Base-by-base conservation (phyloP, 2,329 filamentous ascomycete species). In the Colletotrichum higginsianum region DNA sequence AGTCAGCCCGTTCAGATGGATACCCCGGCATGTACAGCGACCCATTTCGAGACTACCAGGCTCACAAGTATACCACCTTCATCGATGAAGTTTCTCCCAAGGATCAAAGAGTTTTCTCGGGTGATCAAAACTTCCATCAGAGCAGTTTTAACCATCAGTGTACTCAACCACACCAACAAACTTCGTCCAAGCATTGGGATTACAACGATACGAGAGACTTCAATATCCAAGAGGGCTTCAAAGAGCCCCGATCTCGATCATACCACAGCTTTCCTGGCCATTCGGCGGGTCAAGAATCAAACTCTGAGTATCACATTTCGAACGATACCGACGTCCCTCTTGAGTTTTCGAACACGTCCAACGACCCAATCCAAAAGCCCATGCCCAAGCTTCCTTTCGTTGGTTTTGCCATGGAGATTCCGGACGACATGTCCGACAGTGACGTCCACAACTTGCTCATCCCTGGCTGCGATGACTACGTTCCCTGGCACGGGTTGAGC, bases 391-490 rank as follows among this genome's bases (percentile, higher is more conserved):
- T 64, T 57, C 69, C 65, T 26, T 47, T 21, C 18, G 18, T 44
- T 23, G 69, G 69, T 6, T 69, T 63, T 60, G 69, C 38, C 21
- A 72, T 69, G 69, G 69, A 72, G 26, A 64, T 72, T 30, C 69
- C 69, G 21, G 69, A 72, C 38, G 66, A 72, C 11, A 60, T 72
- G 58, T 69, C 69, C 9, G 60, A 72, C 23, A 64, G 46, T 15
- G 65, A 72, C 8, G 69, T 72, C 40, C 69, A 72, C 26, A 69
- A 55, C 13, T 56, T 72, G 30, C 53, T 72, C 47, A 72, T 72
- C 53, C 69, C 69, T 15, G 69, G 69, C 47, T 72, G 52, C 44
- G 69, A 72, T 35, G 53, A 72, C n/a, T 72, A 72, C 47, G 40
- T 72, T 42, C 60, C 65, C 40, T 68, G 47, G 46, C 58, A 40